phyloP scores from a whole-genome alignment of 371 early-diverging fungal species.

The Actinomortierella wolfii region DNA sequence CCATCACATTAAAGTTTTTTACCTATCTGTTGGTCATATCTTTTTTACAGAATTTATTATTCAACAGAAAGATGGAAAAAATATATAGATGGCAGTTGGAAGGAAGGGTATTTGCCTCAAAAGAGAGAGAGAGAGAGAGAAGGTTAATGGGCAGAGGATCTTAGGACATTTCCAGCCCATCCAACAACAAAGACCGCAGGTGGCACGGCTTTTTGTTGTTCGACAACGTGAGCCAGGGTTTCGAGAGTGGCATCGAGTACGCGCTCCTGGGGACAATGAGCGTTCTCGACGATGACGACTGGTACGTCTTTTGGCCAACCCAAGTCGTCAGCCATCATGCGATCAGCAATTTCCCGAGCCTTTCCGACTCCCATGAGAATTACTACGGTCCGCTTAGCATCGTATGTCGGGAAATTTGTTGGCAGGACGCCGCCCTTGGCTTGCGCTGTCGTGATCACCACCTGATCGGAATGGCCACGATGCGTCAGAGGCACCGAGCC shows the following conservation, averaged over 20 bases:
- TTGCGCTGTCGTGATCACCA: conserved; percentile 81
- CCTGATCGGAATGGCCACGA: conserved; percentile 79
- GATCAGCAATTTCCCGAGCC: conserved; percentile 58
- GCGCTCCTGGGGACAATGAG: conserved; percentile 66
- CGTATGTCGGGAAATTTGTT: conserved; percentile 64
- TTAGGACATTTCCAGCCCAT: conserved; percentile 39
- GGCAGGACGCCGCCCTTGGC: conserved; percentile 77
- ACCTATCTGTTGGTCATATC: no score
- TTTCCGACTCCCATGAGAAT: conserved; percentile 85
- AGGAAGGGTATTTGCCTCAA: no score
- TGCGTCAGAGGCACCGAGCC: conserved; percentile 81
- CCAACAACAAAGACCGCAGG: conserved; percentile 79
- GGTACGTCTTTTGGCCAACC: conserved; percentile 67
- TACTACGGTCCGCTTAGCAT: conserved; percentile 72
- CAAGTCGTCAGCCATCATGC: conserved; percentile 53
- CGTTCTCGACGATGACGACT: conserved; percentile 73
- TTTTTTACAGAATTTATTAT: no score
- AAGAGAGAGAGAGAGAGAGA: no score
- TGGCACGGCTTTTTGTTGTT: conserved; percentile 58
- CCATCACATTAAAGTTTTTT: no score
- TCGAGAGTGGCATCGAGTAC: conserved; percentile 61
- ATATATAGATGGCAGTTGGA: no score
- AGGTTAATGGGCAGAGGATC: not conserved
- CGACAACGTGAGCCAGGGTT: conserved; percentile 53
- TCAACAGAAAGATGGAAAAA: no score